phyloP scores from a whole-genome alignment of 1,284 basidiomycete species.

The Apiotrichum brassicae region DNA sequence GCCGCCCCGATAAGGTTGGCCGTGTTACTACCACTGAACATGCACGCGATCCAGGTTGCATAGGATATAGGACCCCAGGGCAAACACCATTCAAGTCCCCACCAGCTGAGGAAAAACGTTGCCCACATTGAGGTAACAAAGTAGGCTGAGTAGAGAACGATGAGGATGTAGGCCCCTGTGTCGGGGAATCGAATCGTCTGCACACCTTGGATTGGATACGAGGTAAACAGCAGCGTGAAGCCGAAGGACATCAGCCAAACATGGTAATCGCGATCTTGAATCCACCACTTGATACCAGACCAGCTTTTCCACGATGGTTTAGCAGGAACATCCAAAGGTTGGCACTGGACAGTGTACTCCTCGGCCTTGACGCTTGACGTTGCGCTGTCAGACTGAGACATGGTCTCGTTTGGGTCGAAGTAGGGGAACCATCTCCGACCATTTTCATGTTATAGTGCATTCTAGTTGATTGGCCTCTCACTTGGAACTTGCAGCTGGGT shows the following conservation, averaged over 20 bases:
- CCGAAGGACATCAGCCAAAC: conserved; percentile 14
- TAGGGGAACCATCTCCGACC: too few species aligned
- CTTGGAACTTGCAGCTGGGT: too few species aligned
- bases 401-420: too few species aligned
- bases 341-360: too few species aligned
- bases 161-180: conserved; percentile 16
- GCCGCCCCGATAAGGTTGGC: conserved; percentile 16
- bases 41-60: conserved; percentile 15
- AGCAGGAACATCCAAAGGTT: too few species aligned
- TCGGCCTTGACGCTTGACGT: too few species aligned
- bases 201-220: conserved; percentile 16
- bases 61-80: conserved; percentile 12
- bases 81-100: conserved; percentile 15
- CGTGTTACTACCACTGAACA: conserved; percentile 12
- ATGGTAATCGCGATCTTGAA: conserved; percentile 11
- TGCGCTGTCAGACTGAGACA: too few species aligned
- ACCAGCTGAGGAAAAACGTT: conserved; percentile 15
- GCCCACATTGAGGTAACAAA: conserved; percentile 18
- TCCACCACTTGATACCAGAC: conserved; percentile 1
- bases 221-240: not conserved
- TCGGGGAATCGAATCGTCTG: conserved; percentile 17
- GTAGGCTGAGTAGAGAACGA: conserved; percentile 13
- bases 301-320: too few species aligned
- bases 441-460: too few species aligned
- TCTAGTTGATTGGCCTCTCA: too few species aligned